These are phyloP conservation scores for Phytopythium cucurbitacearum DNA, from an alignment of 352 stramenopile genomes.

Conservation along the genomic window DNA sequence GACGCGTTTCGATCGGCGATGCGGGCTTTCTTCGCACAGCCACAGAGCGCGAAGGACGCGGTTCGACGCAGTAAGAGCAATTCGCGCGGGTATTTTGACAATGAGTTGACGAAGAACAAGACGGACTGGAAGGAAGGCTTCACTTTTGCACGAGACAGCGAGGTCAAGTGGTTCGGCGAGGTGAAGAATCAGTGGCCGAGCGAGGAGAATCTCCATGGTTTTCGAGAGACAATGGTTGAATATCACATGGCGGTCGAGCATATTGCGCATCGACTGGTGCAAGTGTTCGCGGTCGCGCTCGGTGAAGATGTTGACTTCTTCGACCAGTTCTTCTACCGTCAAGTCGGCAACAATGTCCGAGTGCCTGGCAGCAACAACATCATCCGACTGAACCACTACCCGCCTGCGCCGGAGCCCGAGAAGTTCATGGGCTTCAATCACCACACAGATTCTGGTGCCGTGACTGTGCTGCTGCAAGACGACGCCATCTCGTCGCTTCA, in stretches of 20 bases:
- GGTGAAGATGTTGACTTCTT: conserved; percentile 46
- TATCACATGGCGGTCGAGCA: conserved; percentile 51
- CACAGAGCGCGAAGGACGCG: not conserved
- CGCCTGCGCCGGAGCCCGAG: conserved; percentile 35
- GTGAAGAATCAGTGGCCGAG: conserved; percentile 84
- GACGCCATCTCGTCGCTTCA: conserved; percentile 57
- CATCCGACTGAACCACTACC: conserved; percentile 91
- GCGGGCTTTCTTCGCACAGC: conserved; percentile 2
- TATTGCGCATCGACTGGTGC: conserved; percentile 43
- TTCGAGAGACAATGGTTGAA: conserved; percentile 37
- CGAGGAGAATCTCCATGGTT: conserved; percentile 36
- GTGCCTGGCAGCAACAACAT: conserved; percentile 78
- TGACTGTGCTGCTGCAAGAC: conserved; percentile 66
- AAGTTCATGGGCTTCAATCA: conserved; percentile 50
- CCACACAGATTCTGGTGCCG: conserved; percentile 53
- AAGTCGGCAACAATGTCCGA: not conserved
- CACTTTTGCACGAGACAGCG: conserved; percentile 13
- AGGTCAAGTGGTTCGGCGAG: conserved; percentile 34
- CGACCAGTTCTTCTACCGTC: conserved; percentile 46
- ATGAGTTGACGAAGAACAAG: conserved; percentile 6
- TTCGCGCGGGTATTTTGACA: not conserved
- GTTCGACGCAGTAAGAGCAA: not conserved
- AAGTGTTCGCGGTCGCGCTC: conserved; percentile 50
- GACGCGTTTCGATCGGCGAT: not conserved
- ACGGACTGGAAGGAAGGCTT: conserved; percentile 6